These are phyloP conservation scores for Silene noctiflora DNA, from an alignment of 179 eudicot genomes.

Conservation along the genomic window DNA sequence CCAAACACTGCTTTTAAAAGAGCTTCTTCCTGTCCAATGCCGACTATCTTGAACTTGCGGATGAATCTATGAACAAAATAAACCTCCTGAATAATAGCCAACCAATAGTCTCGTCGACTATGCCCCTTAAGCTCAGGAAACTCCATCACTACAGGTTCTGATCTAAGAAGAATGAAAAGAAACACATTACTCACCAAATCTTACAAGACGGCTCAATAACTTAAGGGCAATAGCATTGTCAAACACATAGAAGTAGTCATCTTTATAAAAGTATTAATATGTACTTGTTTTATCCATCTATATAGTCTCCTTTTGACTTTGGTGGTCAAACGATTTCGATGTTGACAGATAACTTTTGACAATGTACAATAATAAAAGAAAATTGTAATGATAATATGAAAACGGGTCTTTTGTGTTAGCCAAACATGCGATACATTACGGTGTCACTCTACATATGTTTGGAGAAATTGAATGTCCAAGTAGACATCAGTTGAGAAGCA, in stretches of 20 bases:
- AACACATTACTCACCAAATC: constrained; percentile 13
- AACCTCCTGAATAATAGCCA: constrained; percentile 72
- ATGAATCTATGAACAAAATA: constrained; percentile 67
- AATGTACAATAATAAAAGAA: not conserved
- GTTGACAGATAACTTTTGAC: not conserved
- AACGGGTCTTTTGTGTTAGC: not conserved
- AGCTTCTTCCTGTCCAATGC: constrained; percentile 63
- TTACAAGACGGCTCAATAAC: constrained; percentile 9
- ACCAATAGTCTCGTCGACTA: constrained; percentile 86
- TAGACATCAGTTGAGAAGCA: not conserved
- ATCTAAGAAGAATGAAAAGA: constrained; percentile 39
- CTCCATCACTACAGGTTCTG: constrained; percentile 81
- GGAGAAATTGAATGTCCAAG: not conserved
- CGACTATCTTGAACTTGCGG: constrained; percentile 57
- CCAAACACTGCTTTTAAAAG: constrained; percentile 80
- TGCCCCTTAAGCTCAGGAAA: constrained; percentile 98
- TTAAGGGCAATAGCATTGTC: not conserved
- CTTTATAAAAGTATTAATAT: not conserved
- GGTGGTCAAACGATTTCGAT: too few relatives aligned
- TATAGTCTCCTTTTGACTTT: not conserved
- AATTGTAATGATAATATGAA: not conserved
- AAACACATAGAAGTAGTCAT: not conserved
- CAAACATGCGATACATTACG: not conserved
- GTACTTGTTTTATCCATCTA: not conserved
- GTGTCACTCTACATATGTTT: not conserved